Evolutionary conservation across 2,329 filamentous ascomycete species (phyloP), one percentile per base, ranked within the genome.

Genomic region (Aspergillus novofumigatus): DNA sequence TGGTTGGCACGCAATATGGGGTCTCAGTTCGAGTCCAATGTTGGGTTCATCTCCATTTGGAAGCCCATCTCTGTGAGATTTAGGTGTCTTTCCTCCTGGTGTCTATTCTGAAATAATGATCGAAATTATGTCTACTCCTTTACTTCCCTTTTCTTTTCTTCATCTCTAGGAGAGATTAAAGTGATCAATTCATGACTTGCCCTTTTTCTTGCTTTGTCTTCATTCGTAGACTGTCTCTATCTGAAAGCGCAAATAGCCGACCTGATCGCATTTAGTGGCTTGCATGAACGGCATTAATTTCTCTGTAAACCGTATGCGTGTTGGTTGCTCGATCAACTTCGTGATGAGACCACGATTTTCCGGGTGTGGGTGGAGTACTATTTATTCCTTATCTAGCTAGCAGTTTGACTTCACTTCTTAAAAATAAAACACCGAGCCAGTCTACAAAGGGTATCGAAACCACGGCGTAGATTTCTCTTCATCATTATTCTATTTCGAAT

Each of bases 1-100:
- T 62, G 64, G 57, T 55, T 57, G 62, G 66, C 67, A 63, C 64
- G 62, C 60, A 58, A 58, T 61, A 59, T 60, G 65, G 58, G 64
- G 58, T 61, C 57, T 65, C 62, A 28, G 55, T 61, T 62, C 64
- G 62, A 61, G 62, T 64, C 64, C 58, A 53, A 57, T 65, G 65
- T 67, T 67, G 65, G 64, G 55, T 57, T 62, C 47, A 58, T 63
- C 59, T 64, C 58, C 57, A 35, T 58, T 65, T 58, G 63, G 59
- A 59, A 59, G 55, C 56, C 56, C 41, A 50, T 59, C 55, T 64
- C 54, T 62, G 59, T 56, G 55, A 61, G 58, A 60, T 59, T 60
- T 61, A 54, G 56, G 57, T 54, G 49, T 52, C 53, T 53, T 62
- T 55, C 38, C 49, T 56, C n/a, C 17, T 41, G 38, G 21, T 41